Evolutionary conservation across 1,139 yeast genomes (phyloP), one percentile per base, ranked within the genome.

Genomic region (Yamadazyma sp.): DNA sequence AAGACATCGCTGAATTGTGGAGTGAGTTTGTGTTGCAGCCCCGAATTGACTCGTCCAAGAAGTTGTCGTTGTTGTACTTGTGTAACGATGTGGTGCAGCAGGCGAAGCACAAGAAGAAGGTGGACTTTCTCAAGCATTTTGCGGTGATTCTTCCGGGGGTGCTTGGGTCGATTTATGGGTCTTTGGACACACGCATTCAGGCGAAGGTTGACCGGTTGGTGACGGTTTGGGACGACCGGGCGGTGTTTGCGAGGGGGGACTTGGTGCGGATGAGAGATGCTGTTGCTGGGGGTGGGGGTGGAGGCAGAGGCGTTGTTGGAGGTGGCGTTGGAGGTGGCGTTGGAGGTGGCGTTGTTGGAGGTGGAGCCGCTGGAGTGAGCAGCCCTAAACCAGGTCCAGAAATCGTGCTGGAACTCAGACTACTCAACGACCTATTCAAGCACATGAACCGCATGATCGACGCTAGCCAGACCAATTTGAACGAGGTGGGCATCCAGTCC

Each of bases 1-100:
- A 60, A 9, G 76, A 76, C 33, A 73, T 82, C 18, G 86, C 88
- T 3, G 57, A 66, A 29, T 61, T 77, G 12, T 88, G 95, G 96
- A 62, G 76, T 5, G 57, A 64, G 14, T 73, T 68, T 46, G 57
- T 78, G 12, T 43, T 58, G 37, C 40, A 37, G 14, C 25, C 33
- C 8, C 11, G 15, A 6, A 23, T 34, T 12, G 26, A 35, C 22
- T 41, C 47, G n/a, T 25, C 33, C 36, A 75, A 80, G 52, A 73
- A 73, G 46, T 68, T 88, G 37, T 71, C 83, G 2, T 59, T 85
- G 39, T 68, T 88, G 24, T 87, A 88, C 52, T 68, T 88, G 15
- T 85, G 87, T 39, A 88, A 88, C 56, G 96, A 88, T 51, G 84
- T 88, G 18, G 85, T 86, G 1, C 96, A 88, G 59, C 86, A 86